Percentiles rank a stretch among this genome's conserved stretches.
Conservation (phyloP, 805 yeast genomes). For the Suhomyces kilbournensis region DNA sequence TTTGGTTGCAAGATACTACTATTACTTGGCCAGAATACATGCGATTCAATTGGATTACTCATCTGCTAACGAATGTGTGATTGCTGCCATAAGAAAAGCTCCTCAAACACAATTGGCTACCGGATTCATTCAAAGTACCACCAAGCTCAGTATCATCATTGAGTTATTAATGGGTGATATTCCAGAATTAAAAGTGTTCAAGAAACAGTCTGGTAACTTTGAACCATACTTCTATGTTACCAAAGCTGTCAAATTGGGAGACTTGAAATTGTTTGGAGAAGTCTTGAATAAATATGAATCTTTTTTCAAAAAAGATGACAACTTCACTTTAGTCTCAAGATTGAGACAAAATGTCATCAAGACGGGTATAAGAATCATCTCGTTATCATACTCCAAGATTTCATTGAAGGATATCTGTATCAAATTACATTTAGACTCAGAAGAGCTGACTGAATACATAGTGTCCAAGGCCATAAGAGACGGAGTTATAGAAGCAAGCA, state of each 20-base stretch:
- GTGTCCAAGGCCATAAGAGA: slow-evolving; percentile 96
- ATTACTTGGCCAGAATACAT: slow-evolving; percentile 84
- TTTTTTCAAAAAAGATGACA: slow-evolving; percentile 69
- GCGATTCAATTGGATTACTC: slow-evolving; percentile 93
- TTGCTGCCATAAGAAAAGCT: slow-evolving; percentile 94
- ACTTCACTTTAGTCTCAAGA: slow-evolving; percentile 79
- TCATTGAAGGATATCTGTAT: slow-evolving; percentile 92
- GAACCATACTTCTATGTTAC: slow-evolving; percentile 84
- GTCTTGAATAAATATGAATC: slow-evolving; percentile 62
- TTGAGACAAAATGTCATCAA: slow-evolving; percentile 95
- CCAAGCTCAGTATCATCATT: slow-evolving; percentile 81
- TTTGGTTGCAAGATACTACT: slow-evolving; percentile 86
- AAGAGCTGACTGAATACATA: slow-evolving; percentile 94
- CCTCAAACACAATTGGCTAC: slow-evolving; percentile 83
- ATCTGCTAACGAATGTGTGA: slow-evolving; percentile 82
- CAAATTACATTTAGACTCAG: slow-evolving; percentile 86
- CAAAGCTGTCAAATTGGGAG: slow-evolving; percentile 90
- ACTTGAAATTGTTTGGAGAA: slow-evolving; percentile 73
- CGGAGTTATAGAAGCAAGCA: slow-evolving; percentile 93
- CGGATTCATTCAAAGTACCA: slow-evolving; percentile 87
- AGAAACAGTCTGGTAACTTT: slow-evolving; percentile 53
- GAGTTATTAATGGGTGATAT: slow-evolving; percentile 95
- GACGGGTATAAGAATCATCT: slow-evolving; percentile 93
- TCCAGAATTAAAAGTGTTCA: slow-evolving; percentile 83
- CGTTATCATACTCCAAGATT: slow-evolving; percentile 85